These are phyloP conservation scores for Flammula alnicola DNA, from an alignment of 1,284 basidiomycete species.

Conservation along the genomic window DNA sequence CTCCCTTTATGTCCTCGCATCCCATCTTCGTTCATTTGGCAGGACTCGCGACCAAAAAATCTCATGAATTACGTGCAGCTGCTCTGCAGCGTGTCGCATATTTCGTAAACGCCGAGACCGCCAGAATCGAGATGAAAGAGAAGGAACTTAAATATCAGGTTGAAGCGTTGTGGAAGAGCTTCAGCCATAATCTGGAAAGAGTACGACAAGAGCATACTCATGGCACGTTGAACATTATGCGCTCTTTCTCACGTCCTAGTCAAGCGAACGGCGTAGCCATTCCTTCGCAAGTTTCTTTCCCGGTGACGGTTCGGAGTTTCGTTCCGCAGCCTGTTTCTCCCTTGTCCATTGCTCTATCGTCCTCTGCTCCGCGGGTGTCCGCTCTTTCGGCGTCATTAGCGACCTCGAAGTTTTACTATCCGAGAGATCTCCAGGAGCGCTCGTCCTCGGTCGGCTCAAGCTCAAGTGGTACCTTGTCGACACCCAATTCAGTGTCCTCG, in stretches of 20 bases:
- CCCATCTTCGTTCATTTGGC: constrained; percentile 70
- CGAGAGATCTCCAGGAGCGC: constrained; percentile 34
- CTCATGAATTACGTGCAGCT: constrained; percentile 54
- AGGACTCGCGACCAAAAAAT: constrained; percentile 57
- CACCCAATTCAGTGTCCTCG: constrained; percentile 40
- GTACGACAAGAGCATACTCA: constrained; percentile 44
- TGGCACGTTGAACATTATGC: constrained; percentile 12
- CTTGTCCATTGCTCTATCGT: constrained; percentile 39
- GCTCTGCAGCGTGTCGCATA: constrained; percentile 64
- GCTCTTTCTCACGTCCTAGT: constrained; percentile 20
- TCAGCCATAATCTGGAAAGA: constrained; percentile 53
- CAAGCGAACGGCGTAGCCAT: constrained; percentile 25
- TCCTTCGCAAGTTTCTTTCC: constrained; percentile 39
- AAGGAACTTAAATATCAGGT: constrained; percentile 59
- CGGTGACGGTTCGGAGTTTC: constrained; percentile 58
- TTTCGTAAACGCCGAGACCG: constrained; percentile 59
- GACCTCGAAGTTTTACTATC: constrained; percentile 62
- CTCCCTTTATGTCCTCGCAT: constrained; percentile 78
- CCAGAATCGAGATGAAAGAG: constrained; percentile 62
- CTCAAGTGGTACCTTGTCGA: constrained; percentile 32
- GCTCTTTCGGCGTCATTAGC: constrained; percentile 73
- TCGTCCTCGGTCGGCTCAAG: constrained; percentile 30
- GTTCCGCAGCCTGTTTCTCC: constrained; percentile 40
- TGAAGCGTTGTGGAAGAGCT: constrained; percentile 65
- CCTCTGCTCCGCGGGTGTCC: constrained; percentile 51